Evolutionary conservation across 2,329 filamentous ascomycete species (phyloP), one percentile per base, ranked within the genome.

Genomic region (Capronia americana): DNA sequence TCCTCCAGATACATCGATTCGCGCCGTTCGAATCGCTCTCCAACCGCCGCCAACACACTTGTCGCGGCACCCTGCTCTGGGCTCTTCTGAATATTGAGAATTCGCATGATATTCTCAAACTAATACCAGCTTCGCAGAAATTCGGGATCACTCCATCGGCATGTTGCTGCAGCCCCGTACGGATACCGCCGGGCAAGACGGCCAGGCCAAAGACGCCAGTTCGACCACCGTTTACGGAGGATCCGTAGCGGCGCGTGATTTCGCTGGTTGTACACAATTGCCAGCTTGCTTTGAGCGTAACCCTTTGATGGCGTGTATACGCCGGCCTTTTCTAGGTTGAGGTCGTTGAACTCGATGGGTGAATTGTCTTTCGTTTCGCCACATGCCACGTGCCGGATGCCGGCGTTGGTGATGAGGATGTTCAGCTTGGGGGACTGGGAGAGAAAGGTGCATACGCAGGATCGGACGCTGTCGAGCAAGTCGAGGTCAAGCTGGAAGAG

Each of bases 231-330:
- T 55, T n/a, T 14, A 26, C 17, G 12, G 26, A 55, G 24, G 51
- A 28, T 1, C 80, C 82, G 68, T 84, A 86, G 0, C 77, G 78
- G 1, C 84, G 78, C 34, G 86, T 83, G 28, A 86, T 77, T 63
- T 85, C 78, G 65, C 82, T 84, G 3, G 84, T 80, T 80, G 68
- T 79, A 83, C 20, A 86, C 78, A 64, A 83, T 85, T 12, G 85
- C 84, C 0, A 79, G 78, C 69, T 87, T 87, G 57, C 78, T 76
- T 68, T 84, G 80, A 0, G 77, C 80, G 65, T 87, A 87, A 0
- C 81, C 76, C 0, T 63, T 46, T 63, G 73, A 77, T 0, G 76
- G 76, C 2, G 77, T 68, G 66, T 81, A 80, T 4, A 46, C 53
- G 46, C 78, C 73, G 17, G 73, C 74, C 48, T 80, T 77, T 20